Conservation (phyloP, 768 basidiomycete genomes). For the Serendipita sp. region DNA sequence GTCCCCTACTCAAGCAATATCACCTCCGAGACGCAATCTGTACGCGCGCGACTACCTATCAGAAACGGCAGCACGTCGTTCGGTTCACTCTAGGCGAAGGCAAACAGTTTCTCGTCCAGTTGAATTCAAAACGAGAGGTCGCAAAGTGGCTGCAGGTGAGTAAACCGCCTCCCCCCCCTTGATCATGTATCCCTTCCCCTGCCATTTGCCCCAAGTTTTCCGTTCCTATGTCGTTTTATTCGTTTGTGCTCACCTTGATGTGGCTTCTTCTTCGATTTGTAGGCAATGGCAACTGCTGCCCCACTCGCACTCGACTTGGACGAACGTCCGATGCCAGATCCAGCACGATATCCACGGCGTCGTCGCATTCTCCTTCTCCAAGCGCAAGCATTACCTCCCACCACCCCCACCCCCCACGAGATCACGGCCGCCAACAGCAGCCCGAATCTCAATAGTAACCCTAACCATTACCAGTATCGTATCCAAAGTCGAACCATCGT, state of each 20-base stretch:
- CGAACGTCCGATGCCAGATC: neutral
- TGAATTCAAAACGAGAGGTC: neutral
- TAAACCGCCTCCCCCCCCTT: too few species aligned
- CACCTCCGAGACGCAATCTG: neutral
- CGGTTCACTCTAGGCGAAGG: neutral
- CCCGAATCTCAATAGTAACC: neutral
- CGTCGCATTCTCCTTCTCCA: neutral
- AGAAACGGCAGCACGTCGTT: neutral
- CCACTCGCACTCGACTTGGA: conserved; percentile 3
- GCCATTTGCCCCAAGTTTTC: neutral
- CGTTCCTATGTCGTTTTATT: too few species aligned
- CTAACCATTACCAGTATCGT: too few species aligned
- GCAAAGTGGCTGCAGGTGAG: neutral
- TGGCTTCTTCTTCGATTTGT: neutral
- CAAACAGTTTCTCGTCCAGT: conserved; percentile 5
- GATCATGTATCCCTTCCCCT: neutral
- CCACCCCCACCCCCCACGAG: neutral
- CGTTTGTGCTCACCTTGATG: neutral
- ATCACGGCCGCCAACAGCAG: neutral
- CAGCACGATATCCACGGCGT: neutral
- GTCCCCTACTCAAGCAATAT: neutral
- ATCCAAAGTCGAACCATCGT: too few species aligned
- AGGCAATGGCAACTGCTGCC: neutral
- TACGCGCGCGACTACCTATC: neutral
- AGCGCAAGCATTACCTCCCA: neutral